Percentiles rank a stretch among this genome's conserved stretches.
Conservation (phyloP, 805 yeast species). For the Middelhovenomyces tepae region DNA sequence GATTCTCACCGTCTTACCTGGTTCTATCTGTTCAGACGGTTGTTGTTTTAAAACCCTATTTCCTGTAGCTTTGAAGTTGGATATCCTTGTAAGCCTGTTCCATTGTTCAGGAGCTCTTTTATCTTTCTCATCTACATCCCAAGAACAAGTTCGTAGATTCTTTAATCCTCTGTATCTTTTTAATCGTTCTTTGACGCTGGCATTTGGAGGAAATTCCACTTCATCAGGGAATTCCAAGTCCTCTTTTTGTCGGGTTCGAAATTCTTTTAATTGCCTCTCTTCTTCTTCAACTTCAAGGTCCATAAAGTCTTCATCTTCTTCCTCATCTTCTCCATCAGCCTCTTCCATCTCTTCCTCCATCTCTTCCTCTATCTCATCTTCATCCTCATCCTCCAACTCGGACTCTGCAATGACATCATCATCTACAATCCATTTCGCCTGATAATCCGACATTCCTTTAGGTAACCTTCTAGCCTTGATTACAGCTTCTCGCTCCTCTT, state of each 20-base stretch:
- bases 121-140: slow-evolving; percentile 85
- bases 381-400: slow-evolving; percentile 27
- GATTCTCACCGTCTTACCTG: slow-evolving; percentile 60
- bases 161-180: slow-evolving; percentile 80
- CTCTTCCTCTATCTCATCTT: slow-evolving; percentile 23
- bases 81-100: slow-evolving; percentile 63
- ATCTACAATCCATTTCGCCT: slow-evolving; percentile 57
- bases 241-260: slow-evolving; percentile 62
- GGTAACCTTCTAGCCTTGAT: slow-evolving; percentile 38
- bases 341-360: slow-evolving; percentile 20
- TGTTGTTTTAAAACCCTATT: slow-evolving; percentile 59
- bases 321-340: slow-evolving; percentile 24
- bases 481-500: slow-evolving; percentile 20
- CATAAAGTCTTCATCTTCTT: slow-evolving; percentile 47
- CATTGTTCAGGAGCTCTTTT: slow-evolving; percentile 68
- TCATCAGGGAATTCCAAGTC: slow-evolving; percentile 95
- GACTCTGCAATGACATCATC: slow-evolving; percentile 37
- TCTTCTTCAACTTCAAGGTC: slow-evolving; percentile 80
- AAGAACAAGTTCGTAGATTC: slow-evolving; percentile 65
- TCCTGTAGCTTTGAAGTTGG: slow-evolving; percentile 68
- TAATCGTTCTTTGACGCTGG: slow-evolving; percentile 66
- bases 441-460: slow-evolving; percentile 68
- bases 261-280: slow-evolving; percentile 61
- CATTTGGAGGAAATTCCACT: slow-evolving; percentile 70
- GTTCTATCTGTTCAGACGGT: slow-evolving; percentile 34